Percentiles rank a stretch among this genome's conserved stretches.
phyloP scores from a whole-genome alignment of 176 grass and related monocot genomes.

The Oryza brachyantha region DNA sequence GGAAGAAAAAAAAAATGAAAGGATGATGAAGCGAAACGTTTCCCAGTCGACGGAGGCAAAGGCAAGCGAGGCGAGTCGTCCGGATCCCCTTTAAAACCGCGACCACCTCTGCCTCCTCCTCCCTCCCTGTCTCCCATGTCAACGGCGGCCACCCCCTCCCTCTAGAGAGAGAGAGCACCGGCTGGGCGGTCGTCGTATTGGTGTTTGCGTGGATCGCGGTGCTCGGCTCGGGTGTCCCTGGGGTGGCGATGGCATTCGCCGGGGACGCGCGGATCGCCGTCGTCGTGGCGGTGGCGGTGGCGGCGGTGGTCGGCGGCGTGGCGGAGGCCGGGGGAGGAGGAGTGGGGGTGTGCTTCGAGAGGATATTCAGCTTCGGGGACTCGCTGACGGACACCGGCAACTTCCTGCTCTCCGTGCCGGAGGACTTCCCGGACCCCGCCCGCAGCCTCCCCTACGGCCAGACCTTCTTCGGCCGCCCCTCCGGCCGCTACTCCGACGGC shows the following conservation, averaged over 20 bases:
- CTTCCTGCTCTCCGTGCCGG: conserved; percentile 60
- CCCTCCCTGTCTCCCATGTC: not conserved
- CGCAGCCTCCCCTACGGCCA: conserved; percentile 67
- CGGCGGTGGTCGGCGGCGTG: too few species aligned
- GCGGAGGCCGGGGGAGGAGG: not conserved
- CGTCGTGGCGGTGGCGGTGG: not conserved
- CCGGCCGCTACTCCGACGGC: conserved; percentile 74
- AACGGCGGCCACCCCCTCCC: conserved; percentile 26
- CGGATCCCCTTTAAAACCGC: conserved; percentile 41
- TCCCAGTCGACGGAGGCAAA: conserved; percentile 3
- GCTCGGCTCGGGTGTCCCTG: too few species aligned
- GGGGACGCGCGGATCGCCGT: not conserved
- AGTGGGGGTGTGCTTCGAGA: conserved; percentile 54
- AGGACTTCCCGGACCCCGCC: conserved; percentile 55
- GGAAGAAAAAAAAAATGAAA: not conserved
- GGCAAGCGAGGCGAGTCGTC: not conserved
- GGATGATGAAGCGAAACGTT: not conserved
- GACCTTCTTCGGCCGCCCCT: conserved; percentile 86
- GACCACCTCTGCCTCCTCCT: not conserved
- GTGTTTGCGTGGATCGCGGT: too few species aligned
- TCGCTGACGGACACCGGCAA: conserved; percentile 90
- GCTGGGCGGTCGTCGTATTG: not conserved
- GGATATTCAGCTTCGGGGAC: conserved; percentile 81
- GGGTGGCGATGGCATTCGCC: not conserved
- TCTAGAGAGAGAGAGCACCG: not conserved